These are phyloP conservation scores for Neonectria hederae DNA, from an alignment of 2,329 filamentous ascomycete genomes.

Conservation along the genomic window DNA sequence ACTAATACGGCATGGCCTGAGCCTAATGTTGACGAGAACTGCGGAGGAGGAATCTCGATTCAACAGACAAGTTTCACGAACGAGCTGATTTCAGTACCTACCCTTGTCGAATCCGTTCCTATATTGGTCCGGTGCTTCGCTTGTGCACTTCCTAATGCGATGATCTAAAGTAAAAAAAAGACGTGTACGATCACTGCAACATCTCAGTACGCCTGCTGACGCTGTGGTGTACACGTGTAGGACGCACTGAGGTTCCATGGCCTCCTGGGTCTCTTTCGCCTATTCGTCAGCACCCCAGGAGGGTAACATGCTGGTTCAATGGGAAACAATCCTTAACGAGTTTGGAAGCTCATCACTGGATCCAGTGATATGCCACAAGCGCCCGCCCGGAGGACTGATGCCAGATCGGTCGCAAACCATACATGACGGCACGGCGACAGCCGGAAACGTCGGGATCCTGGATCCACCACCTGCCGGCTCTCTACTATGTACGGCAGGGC, in stretches of 20 bases:
- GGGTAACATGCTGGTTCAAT: constrained; percentile 27
- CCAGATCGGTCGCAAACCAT: constrained; percentile 26
- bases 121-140: neutral
- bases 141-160: neutral
- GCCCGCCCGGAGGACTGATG: constrained; percentile 4
- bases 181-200: neutral
- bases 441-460: constrained; percentile 39
- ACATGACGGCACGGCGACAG: constrained; percentile 14
- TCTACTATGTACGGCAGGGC: constrained; percentile 3
- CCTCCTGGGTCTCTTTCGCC: neutral
- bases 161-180: neutral
- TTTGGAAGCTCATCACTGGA: constrained; percentile 16
- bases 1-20: neutral
- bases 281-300: constrained; percentile 6
- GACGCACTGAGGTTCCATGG: neutral
- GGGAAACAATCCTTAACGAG: constrained; percentile 27
- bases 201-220: neutral
- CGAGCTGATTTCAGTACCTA: neutral
- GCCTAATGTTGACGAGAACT: neutral
- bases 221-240: neutral
- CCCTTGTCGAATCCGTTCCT: constrained; percentile 7
- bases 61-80: neutral
- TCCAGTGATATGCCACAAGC: constrained; percentile 19
- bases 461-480: constrained; percentile 24
- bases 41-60: neutral